Evolutionary conservation across 2,329 filamentous ascomycete species (phyloP).

Genomic region (Xylariaceae sp.): DNA sequence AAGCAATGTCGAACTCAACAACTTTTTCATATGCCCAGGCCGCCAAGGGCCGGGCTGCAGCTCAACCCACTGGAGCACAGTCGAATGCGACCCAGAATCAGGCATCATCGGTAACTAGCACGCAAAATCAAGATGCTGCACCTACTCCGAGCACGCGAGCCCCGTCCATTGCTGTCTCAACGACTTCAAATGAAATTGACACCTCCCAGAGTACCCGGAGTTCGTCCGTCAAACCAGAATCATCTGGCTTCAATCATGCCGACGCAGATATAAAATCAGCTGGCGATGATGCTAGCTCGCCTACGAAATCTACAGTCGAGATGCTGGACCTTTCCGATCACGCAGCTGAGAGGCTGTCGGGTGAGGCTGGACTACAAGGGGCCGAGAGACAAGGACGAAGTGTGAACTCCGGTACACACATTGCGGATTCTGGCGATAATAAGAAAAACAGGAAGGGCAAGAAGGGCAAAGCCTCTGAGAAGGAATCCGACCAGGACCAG

Average conservation of each 20-base stretch:
- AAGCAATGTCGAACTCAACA: slow-evolving; percentile 56
- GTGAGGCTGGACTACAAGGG: slow-evolving; percentile 36
- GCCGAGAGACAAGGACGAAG: slow-evolving; percentile 55
- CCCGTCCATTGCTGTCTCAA: slow-evolving; percentile 41
- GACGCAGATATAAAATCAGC: slow-evolving; percentile 24
- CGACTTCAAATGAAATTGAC: slow-evolving; percentile 42
- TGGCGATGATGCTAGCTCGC: slow-evolving; percentile 20
- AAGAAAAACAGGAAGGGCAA: slow-evolving; percentile 67
- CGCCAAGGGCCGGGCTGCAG: slow-evolving; percentile 73
- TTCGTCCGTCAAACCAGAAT: slow-evolving; percentile 33
- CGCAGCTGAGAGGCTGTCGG: slow-evolving; percentile 21
- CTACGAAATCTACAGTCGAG: slow-evolving; percentile 17
- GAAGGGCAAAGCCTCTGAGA: slow-evolving; percentile 57
- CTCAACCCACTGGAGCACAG: slow-evolving; percentile 35
- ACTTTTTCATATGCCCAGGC: slow-evolving; percentile 95
- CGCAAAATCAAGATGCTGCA: slow-evolving; percentile 40
- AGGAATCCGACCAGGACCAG: slow-evolving; percentile 56
- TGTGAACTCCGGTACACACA: slow-evolving; percentile 66
- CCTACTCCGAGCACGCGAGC: slow-evolving; percentile 40
- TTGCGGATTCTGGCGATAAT: slow-evolving; percentile 67
- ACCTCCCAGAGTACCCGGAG: slow-evolving; percentile 29
- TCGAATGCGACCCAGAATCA: slow-evolving; percentile 35
- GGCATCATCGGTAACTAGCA: slow-evolving; percentile 37
- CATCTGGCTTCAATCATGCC: slow-evolving; percentile 14
- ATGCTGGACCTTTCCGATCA: slow-evolving; percentile 19